Base-by-base conservation (phyloP, 1,284 basidiomycete genomes). In the Spongiforma sp. region DNA sequence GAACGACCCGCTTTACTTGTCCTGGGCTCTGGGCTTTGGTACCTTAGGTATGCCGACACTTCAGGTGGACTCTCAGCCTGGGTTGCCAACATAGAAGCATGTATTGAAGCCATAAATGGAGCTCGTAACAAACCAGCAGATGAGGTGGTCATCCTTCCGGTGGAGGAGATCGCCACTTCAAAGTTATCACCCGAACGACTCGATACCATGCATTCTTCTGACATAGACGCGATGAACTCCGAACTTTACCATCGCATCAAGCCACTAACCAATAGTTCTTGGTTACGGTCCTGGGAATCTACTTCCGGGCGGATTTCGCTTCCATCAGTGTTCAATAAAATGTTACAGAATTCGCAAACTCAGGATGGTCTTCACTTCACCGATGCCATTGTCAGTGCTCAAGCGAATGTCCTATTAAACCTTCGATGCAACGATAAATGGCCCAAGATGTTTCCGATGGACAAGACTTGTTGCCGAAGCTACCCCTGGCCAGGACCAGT, bases 211-310 rank as follows among this genome's bases (percentile, higher is more conserved):
- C 84, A 85, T 59, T 82, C 86, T 32, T 84, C 89, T 30, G 92
- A 95, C 71, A 89, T 95, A 63, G 91, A 94, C 71, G 92, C 91
- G 33, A 94, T 96, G 93, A 95, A 96, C 76, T 89, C 90, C 5
- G 91, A 93, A 75, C 81, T 96, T 46, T 82, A 82, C 61, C 91
- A 93, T 71, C 86, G 92, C 50, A 84, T 94, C 33, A 79, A 81
- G 59, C 82, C 82, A 34, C 75, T 79, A 60, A 70, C 68, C 52
- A 76, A 72, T 39, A 70, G 69, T 58, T 74, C 76, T 39, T 74
- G 79, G 68, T 67, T 75, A 56, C 71, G 74, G 67, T 67, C 77
- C 68, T 64, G 71, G 36, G 60, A 59, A 59, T 61, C 65, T 53
- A 65, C 61, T 24, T 66, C 76, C 69, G 72, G 79, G 9, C 84